Evolutionary conservation across 1,284 basidiomycete species (phyloP), one percentile per base, ranked within the genome.

Genomic region (Clitocybe nebularis): DNA sequence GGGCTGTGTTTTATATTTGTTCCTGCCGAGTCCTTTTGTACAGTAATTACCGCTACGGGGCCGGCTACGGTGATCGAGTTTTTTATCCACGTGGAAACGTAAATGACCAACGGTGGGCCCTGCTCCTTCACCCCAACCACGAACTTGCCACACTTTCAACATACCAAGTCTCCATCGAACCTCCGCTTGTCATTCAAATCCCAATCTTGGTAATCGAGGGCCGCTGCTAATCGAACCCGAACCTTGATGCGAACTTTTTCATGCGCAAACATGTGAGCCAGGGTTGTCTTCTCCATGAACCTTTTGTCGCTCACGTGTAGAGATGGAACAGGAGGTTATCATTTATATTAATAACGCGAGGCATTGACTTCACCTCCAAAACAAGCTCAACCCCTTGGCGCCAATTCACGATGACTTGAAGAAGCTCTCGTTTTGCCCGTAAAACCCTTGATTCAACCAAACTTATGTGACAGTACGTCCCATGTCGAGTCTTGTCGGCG

Each of bases 1-100:
- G 19, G 14, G 32, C 20, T 44, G 39, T 51, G 45, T 47, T 49
- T 51, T 51, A 51, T 53, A 53, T 51, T 48, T 43, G 48, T 32
- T 37, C 30, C 37, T 26, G 37, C 44, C 46, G 43, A 40, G 39
- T 30, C 29, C 34, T 41, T 38, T 35, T 47, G 43, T 41, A 9
- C 1, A 30, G 17, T 19, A n/a, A n/a, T 39, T 39, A 4, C 19
- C 29, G 19, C 14, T 29, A 29, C 29, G 2, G 14, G 11, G 11
- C 28, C 16, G n/a, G n/a, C 10, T n/a, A 29, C 28, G 11, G 28
- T 29, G 5, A 29, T 29, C 28, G 5, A 4, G 11, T 29, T 32
- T 32, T 32, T 14, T 32, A 32, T 17, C 29, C 29, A 32, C 29
- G 29, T 32, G 29, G 14, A 16, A n/a, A n/a, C n/a, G n/a, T n/a